A percentile compares a stretch with the other conserved stretches of the same genome.
phyloP scores from a whole-genome alignment of 2,329 filamentous ascomycete genomes.

The Onygenales sp. region DNA sequence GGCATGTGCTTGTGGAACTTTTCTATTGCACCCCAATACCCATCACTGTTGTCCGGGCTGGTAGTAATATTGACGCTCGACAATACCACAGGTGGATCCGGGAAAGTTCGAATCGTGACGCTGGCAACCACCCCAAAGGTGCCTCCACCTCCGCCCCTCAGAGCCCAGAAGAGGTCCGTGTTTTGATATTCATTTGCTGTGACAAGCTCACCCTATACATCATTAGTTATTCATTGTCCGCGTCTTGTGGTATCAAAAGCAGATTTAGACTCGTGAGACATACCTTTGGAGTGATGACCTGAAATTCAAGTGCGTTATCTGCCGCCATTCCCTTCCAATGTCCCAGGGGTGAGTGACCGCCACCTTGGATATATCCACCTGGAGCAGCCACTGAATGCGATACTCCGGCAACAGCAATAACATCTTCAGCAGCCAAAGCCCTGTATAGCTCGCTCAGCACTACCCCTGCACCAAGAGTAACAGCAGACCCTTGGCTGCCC shows the following conservation, averaged over 20 bases:
- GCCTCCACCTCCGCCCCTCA: constrained; percentile 51
- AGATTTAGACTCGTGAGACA: not conserved
- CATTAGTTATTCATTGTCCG: not conserved
- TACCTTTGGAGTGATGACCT: constrained; percentile 42
- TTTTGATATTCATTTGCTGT: constrained; percentile 40
- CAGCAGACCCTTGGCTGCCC: constrained; percentile 7
- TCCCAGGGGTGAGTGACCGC: constrained; percentile 47
- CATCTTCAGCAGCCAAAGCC: constrained; percentile 34
- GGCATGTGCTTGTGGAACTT: constrained; percentile 32
- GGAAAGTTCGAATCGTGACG: constrained; percentile 38
- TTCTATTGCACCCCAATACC: constrained; percentile 17
- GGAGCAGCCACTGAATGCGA: constrained; percentile 48
- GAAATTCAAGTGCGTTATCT: constrained; percentile 48
- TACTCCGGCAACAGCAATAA: constrained; percentile 47
- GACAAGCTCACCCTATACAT: constrained; percentile 34
- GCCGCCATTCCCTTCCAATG: constrained; percentile 49
- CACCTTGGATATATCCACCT: constrained; percentile 53
- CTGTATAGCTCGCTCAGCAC: constrained; percentile 42
- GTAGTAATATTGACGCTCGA: constrained; percentile 16
- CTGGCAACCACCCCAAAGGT: constrained; percentile 49
- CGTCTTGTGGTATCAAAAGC: not conserved
- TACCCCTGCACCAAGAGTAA: constrained; percentile 43
- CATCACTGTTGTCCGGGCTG: constrained; percentile 4
- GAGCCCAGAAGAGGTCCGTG: constrained; percentile 53
- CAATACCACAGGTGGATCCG: constrained; percentile 25